These are phyloP conservation scores for Phialophora macrospora DNA, from an alignment of 2,329 filamentous ascomycete genomes.

Conservation along the genomic window DNA sequence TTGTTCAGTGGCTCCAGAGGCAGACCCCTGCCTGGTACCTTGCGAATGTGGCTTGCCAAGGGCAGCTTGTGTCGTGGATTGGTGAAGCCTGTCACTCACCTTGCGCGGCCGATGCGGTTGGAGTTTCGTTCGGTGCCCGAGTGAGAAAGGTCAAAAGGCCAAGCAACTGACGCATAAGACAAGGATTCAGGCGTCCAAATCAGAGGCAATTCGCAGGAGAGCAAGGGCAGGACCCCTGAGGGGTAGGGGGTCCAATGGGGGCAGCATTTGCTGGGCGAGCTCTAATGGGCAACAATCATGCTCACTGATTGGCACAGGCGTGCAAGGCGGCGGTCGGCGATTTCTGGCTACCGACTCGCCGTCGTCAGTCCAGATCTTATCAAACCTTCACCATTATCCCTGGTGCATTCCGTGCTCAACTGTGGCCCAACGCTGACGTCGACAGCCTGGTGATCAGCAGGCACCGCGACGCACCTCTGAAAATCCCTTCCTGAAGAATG, in stretches of 20 bases:
- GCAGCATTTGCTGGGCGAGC: not conserved
- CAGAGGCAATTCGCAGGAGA: not conserved
- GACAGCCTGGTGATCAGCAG: slow-evolving; percentile 6
- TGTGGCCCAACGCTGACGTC: slow-evolving; percentile 3
- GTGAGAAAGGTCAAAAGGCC: not conserved
- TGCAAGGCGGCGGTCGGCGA: slow-evolving; percentile 8
- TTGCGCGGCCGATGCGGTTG: not conserved
- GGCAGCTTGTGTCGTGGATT: not conserved
- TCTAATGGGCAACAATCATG: not conserved
- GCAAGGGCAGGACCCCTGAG: not conserved
- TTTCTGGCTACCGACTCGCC: slow-evolving; percentile 19
- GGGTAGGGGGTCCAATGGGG: not conserved
- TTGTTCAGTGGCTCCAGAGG: slow-evolving; percentile 12
- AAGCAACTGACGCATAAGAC: slow-evolving; percentile 5
- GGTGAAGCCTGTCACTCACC: slow-evolving; percentile 4
- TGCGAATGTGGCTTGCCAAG: slow-evolving; percentile 37
- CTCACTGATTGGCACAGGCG: not conserved
- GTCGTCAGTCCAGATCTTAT: slow-evolving; percentile 1
- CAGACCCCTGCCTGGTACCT: slow-evolving; percentile 2
- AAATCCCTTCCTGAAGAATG: not conserved
- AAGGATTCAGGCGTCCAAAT: slow-evolving; percentile 3
- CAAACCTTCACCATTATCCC: not conserved
- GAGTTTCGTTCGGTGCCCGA: slow-evolving; percentile 10
- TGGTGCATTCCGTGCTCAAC: not conserved
- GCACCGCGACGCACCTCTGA: not conserved